Evolutionary conservation across 129 eudicot genomes (phyloP).

Genomic region (Pittosporum tobira): DNA sequence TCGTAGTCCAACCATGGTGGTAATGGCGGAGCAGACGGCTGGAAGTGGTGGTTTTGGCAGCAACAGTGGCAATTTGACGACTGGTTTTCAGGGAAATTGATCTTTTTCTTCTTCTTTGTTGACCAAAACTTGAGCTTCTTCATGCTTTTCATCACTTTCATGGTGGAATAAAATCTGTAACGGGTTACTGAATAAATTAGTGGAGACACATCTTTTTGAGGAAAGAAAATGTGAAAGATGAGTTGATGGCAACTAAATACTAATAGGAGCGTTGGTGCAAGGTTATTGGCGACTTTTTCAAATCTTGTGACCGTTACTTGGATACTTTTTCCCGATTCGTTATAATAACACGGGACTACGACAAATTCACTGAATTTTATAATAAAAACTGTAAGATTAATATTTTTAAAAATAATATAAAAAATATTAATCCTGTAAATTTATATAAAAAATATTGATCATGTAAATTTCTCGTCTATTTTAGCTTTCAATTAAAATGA

Average conservation of each 20-base stretch:
- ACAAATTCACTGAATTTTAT: too few relatives aligned
- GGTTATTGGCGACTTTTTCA: not conserved
- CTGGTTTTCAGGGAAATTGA: not conserved
- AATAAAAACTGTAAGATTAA: too few relatives aligned
- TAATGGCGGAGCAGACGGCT: slow-evolving; percentile 11
- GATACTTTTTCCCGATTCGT: not conserved
- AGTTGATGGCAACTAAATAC: not conserved
- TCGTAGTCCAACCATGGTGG: slow-evolving; percentile 27
- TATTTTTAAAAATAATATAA: too few relatives aligned
- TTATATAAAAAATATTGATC: too few relatives aligned
- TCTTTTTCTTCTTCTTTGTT: slow-evolving; percentile 43
- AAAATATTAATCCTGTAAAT: too few relatives aligned
- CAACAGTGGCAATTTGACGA: slow-evolving; percentile 11
- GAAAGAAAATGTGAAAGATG: not conserved
- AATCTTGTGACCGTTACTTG: not conserved
- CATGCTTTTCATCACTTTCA: slow-evolving; percentile 57
- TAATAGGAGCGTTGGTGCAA: not conserved
- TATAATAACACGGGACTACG: too few relatives aligned
- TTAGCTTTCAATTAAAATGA: too few relatives aligned
- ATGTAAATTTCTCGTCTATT: too few relatives aligned
- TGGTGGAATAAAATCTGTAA: slow-evolving; percentile 5
- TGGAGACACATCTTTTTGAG: not conserved
- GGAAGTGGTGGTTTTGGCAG: slow-evolving; percentile 26
- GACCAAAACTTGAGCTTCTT: slow-evolving; percentile 78
- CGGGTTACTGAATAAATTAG: not conserved